Conservation (phyloP, 1,284 basidiomycete genomes). For the Sporisorium scitamineum region DNA sequence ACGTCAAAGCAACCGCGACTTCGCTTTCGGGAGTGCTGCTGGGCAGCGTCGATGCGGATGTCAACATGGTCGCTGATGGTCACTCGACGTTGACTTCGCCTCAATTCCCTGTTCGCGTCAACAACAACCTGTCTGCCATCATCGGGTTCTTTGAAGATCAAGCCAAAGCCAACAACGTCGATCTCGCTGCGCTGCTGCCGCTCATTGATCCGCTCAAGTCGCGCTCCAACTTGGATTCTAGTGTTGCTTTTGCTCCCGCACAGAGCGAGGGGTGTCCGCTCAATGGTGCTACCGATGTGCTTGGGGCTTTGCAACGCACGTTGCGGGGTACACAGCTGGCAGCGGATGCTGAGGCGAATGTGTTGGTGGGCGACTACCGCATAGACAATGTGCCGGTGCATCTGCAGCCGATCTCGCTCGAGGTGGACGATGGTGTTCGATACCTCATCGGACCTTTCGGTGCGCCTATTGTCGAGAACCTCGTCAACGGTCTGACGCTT, state of each 20-base stretch:
- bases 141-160: constrained; percentile 75
- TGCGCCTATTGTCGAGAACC: constrained; percentile 75
- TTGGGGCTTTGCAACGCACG: constrained; percentile 75
- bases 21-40: constrained; percentile 69
- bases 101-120: constrained; percentile 76
- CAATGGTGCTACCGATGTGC: constrained; percentile 72
- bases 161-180: constrained; percentile 74
- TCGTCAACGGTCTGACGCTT: constrained; percentile 76
- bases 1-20: constrained; percentile 74
- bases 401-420: constrained; percentile 73
- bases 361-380: constrained; percentile 60
- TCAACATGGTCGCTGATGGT: constrained; percentile 76
- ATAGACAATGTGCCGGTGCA: constrained; percentile 77
- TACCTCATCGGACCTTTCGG: constrained; percentile 76
- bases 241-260: constrained; percentile 72
- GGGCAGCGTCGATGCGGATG: constrained; percentile 72
- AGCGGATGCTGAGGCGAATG: constrained; percentile 70
- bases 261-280: constrained; percentile 72
- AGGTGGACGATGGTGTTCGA: constrained; percentile 77
- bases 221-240: constrained; percentile 75
- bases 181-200: constrained; percentile 76
- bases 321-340: constrained; percentile 75
- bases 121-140: constrained; percentile 76
- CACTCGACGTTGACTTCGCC: constrained; percentile 76
- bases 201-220: constrained; percentile 75